These are phyloP conservation scores for Ustilaginoidea virens DNA, from an alignment of 2,329 filamentous ascomycete genomes.

Conservation along the genomic window DNA sequence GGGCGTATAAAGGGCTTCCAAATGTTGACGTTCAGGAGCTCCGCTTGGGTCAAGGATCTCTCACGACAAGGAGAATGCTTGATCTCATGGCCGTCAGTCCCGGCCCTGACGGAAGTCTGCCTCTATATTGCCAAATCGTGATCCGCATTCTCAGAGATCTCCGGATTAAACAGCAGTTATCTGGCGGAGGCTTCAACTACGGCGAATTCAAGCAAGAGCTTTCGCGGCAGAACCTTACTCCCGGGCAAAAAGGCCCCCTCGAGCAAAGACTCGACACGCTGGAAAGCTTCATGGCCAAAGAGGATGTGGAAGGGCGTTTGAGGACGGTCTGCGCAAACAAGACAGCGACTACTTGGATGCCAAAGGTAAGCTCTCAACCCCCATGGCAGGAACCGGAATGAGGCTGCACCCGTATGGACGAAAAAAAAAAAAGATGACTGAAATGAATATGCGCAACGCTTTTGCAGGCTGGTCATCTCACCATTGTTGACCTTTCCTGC, in stretches of 20 bases:
- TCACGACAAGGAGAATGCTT: slow-evolving; percentile 43
- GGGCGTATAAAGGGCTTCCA: slow-evolving; percentile 24
- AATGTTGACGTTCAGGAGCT: slow-evolving; percentile 34
- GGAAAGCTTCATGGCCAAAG: slow-evolving; percentile 36
- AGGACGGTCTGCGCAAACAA: too few relatives aligned
- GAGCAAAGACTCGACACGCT: slow-evolving; percentile 24
- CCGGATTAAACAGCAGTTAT: slow-evolving; percentile 27
- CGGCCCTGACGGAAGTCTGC: slow-evolving; percentile 21
- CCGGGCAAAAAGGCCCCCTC: slow-evolving; percentile 37
- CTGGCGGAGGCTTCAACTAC: slow-evolving; percentile 30
- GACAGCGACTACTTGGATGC: slow-evolving; percentile 8
- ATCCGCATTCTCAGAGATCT: slow-evolving; percentile 41
- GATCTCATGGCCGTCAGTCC: slow-evolving; percentile 40
- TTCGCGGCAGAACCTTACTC: slow-evolving; percentile 21
- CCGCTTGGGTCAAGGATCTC: slow-evolving; percentile 30
- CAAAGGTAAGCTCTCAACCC: slow-evolving; percentile 6
- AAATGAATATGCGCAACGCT: too few relatives aligned
- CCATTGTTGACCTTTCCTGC: slow-evolving; percentile 52
- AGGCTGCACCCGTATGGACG: neutral
- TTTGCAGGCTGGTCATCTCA: slow-evolving; percentile 16
- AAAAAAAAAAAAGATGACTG: too few relatives aligned
- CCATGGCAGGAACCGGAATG: neutral
- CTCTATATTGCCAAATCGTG: slow-evolving; percentile 43
- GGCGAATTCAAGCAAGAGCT: slow-evolving; percentile 23
- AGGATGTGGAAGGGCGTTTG: slow-evolving; percentile 8